Conservation (phyloP, 2,329 filamentous ascomycete genomes). For the Pseudopithomyces chartarum region DNA sequence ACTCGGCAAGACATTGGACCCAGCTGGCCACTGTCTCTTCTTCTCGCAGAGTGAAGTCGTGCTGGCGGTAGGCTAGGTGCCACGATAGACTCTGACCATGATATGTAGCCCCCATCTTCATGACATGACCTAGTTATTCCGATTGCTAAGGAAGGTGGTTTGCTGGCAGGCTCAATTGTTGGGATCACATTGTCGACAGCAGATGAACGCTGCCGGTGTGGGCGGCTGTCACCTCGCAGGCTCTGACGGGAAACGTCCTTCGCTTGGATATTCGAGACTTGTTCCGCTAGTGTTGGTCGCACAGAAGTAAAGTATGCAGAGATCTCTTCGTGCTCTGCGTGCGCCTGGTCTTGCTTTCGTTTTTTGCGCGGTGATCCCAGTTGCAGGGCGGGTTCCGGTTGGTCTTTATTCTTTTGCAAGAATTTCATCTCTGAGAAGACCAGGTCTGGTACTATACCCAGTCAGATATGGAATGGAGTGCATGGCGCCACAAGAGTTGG, state of each 20-base stretch:
- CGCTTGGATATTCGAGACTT: slow-evolving; percentile 24
- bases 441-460: slow-evolving; percentile 54
- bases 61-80: slow-evolving; percentile 20
- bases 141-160: slow-evolving; percentile 43
- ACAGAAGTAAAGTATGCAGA: slow-evolving; percentile 51
- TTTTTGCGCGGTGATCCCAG: slow-evolving; percentile 32
- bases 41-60: slow-evolving; percentile 11
- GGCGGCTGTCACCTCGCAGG: slow-evolving; percentile 10
- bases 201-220: slow-evolving; percentile 15
- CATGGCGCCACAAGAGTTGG: slow-evolving; percentile 14
- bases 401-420: slow-evolving; percentile 44
- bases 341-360: slow-evolving; percentile 36
- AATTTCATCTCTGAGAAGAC: slow-evolving; percentile 59
- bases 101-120: slow-evolving; percentile 42
- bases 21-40: slow-evolving; percentile 17
- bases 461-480: slow-evolving; percentile 23
- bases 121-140: slow-evolving; percentile 40
- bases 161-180: slow-evolving; percentile 42
- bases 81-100: slow-evolving; percentile 50
- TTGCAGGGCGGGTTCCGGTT: slow-evolving; percentile 29
- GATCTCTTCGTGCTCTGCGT: slow-evolving; percentile 47
- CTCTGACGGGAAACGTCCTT: slow-evolving; percentile 8
- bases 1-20: slow-evolving; percentile 2
- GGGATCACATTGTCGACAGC: slow-evolving; percentile 23
- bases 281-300: slow-evolving; percentile 30